Base-by-base conservation (phyloP, 2,329 filamentous ascomycete genomes). In the Cladosporium sp. region DNA sequence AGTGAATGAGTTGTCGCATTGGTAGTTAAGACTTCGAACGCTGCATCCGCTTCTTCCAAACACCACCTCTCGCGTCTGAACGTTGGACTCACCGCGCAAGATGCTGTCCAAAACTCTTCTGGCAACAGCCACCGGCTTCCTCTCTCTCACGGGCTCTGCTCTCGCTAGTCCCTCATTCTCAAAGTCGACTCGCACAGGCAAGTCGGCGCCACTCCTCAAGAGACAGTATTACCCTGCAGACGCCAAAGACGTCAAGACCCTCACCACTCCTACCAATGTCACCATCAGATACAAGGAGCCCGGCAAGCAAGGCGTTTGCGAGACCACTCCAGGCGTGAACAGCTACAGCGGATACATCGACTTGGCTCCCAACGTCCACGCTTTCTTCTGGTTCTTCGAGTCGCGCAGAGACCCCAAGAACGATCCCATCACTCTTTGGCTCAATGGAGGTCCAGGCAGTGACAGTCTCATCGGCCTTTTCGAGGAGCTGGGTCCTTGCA, bases 351-450 rank as follows among this genome's bases (percentile, higher is more conserved):
- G 76, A 39, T 78, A 71, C 56, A 65, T 73, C 15, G 64, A 70
- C 51, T 54, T 72, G 1, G 64, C 68, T 3, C 62, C 64, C 5
- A 68, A 73, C 37, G 67, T 67, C 1, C 69, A 78, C 54, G 74
- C 73, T 1, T 87, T 85, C 69, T 87, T 87, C 69, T 84, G 82
- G 82, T 87, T 85, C 66, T 86, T 87, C 64, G 83, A 85, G 61
- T 77, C 83, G 0, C 75, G 83, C 15, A 80, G 83, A 55, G 77
- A 83, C 65, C 78, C 84, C 1, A 66, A 70, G 8, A 80, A 81
- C 65, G 83, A 82, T 0, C 84, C 84, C 0, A 71, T 86, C 2
- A 77, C 80, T 0, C 79, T 86, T 30, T 87, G 82, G 79, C 77
- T 87, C 69, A 84, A 84, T 59, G 83, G 84, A 17, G 84, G 84